Percentiles rank a stretch among this genome's conserved stretches.
Conservation (phyloP, 2,329 filamentous ascomycete genomes). For the Aotearoamyces nothofagi region DNA sequence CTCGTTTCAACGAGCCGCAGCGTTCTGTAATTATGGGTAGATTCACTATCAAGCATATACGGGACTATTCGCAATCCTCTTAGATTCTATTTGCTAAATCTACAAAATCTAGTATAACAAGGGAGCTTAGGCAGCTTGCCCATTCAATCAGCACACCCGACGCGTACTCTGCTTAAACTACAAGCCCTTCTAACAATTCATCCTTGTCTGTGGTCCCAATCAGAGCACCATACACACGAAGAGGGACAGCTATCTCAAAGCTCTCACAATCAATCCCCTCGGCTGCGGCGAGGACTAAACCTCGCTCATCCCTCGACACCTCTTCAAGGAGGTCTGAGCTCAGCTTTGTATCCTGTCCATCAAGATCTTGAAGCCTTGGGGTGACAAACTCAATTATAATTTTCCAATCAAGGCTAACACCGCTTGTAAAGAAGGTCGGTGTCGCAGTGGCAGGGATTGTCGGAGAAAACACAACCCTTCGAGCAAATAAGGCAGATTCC, state of each 20-base stretch:
- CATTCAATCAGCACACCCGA: too few relatives aligned
- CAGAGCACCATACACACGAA: constrained; percentile 59
- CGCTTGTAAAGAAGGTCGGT: constrained; percentile 83
- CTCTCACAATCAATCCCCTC: constrained; percentile 74
- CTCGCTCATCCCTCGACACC: constrained; percentile 64
- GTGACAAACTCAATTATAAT: constrained; percentile 88
- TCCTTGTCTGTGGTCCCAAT: constrained; percentile 12
- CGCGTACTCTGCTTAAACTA: constrained; percentile 10
- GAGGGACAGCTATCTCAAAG: constrained; percentile 76
- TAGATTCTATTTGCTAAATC: too few relatives aligned
- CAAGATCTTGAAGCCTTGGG: constrained; percentile 32
- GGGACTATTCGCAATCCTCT: too few relatives aligned
- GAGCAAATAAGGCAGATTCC: constrained; percentile 70
- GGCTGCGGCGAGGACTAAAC: constrained; percentile 60
- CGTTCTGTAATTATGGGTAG: too few relatives aligned
- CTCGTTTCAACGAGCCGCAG: too few relatives aligned
- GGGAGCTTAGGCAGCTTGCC: too few relatives aligned
- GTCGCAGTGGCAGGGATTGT: constrained; percentile 74
- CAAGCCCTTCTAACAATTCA: constrained; percentile 13
- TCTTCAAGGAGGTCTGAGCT: constrained; percentile 52
- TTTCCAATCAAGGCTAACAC: constrained; percentile 77
- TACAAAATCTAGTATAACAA: too few relatives aligned
- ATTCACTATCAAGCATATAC: too few relatives aligned
- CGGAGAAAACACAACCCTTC: constrained; percentile 64
- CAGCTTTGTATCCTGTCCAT: constrained; percentile 18